Base-by-base conservation (phyloP, 352 stramenopile species). In the Bremia lactucae region DNA sequence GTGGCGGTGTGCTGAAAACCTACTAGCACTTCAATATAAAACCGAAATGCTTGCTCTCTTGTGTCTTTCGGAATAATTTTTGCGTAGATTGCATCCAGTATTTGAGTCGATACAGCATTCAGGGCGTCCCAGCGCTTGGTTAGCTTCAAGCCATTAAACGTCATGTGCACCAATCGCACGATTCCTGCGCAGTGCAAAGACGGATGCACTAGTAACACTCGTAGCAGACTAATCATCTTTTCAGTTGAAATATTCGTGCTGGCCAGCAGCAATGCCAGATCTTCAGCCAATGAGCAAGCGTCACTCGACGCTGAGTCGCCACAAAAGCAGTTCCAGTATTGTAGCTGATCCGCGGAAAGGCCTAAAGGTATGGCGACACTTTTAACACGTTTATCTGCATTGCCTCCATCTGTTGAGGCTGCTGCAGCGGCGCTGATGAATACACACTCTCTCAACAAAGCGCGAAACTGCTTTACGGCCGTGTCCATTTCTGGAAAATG, bases 1-100 rank as follows among this genome's bases (percentile, higher is more conserved):
- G 74, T 60, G 4, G 70, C 68, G 8, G 68, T 70, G 55, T 91
- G 81, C 62, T 94, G 81, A 45, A 69, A 89, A 0, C 81, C 78
- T 10, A 83, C 59, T 21, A 94, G 35, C 11, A 90, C 59, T 54
- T 82, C 58, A 33, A 55, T 43, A 45, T 72, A 91, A n/a, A 88
- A 66, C 7, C 42, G 24, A 41, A 86, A 41, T 15, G 62, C 56
- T 41, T 24, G 35, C n/a, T 55, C 19, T 31, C 41, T 33, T 6
- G 59, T 65, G 23, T 55, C 39, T n/a, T 20, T 19, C 0, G 20
- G 40, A 33, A 37, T 26, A 19, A 76, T 63, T 40, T 65, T 78
- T 7, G 39, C 43, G 37, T 65, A 70, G 22, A 82, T 55, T 0
- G 49, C 46, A 33, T 76, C 62, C 13, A 68, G 15, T 9, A 90